Percentiles rank a stretch among this genome's conserved stretches.
These are phyloP conservation scores for Fusarium stilboides DNA, from an alignment of 2,329 filamentous ascomycete species.

Conservation along the genomic window DNA sequence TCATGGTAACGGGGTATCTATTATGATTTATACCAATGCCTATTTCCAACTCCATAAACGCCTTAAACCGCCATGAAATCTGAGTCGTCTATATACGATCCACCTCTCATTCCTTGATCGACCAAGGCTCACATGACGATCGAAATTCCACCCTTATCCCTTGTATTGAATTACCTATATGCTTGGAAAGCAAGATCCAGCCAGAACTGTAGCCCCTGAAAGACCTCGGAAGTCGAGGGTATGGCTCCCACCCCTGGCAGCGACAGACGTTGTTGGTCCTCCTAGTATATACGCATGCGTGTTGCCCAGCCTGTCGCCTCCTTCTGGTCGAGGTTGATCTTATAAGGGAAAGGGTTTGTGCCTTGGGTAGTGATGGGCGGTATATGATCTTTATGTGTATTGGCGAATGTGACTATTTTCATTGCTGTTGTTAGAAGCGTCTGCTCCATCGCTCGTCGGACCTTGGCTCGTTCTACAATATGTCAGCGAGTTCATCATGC, in stretches of 20 bases:
- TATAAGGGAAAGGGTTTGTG: slow-evolving; percentile 95
- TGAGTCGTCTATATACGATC: slow-evolving; percentile 16
- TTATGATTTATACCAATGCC: slow-evolving; percentile 32
- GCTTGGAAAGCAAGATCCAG: neutral
- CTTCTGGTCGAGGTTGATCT: slow-evolving; percentile 90
- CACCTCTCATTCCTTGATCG: neutral
- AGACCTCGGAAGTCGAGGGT: neutral
- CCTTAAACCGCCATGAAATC: slow-evolving; percentile 27
- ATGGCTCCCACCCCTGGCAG: neutral
- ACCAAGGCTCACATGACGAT: neutral
- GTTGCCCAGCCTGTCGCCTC: slow-evolving; percentile 80
- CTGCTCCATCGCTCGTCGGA: slow-evolving; percentile 90
- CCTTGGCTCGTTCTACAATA: slow-evolving; percentile 83
- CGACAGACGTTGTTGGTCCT: neutral
- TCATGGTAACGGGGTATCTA: slow-evolving; percentile 46
- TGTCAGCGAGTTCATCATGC: neutral
- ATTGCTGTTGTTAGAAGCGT: slow-evolving; percentile 88
- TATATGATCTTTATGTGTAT: slow-evolving; percentile 94
- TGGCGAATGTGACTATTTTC: slow-evolving; percentile 91
- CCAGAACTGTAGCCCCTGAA: neutral
- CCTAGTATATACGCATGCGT: slow-evolving; percentile 81
- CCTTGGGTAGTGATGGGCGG: slow-evolving; percentile 95
- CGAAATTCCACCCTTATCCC: neutral
- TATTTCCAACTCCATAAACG: slow-evolving; percentile 37
- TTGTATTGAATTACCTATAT: neutral